Base-by-base conservation (phyloP, 1,284 basidiomycete genomes). In the Microbotryum intermedium region DNA sequence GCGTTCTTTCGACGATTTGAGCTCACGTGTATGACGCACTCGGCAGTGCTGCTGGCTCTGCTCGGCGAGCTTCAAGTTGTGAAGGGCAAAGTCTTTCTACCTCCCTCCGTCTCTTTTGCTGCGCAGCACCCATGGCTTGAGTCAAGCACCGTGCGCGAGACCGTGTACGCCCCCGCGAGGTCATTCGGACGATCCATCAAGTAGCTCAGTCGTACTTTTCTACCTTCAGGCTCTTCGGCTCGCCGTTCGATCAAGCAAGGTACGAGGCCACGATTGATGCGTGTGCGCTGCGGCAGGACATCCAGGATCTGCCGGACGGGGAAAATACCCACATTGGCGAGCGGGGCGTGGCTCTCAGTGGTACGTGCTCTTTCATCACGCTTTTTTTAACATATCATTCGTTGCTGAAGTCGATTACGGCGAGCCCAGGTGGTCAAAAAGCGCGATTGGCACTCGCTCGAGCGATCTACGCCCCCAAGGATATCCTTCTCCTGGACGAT, bases 401-500 rank as follows among this genome's bases (percentile, higher is more conserved):
- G 42, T 55, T n/a, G 2, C 23, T 56, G 46, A 16, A 25, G 16
- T 4, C 13, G n/a, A 16, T n/a, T 23, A 57, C 45, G 18, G 25
- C 54, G 34, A 11, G 34, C 20, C 42, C 59, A 50, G 71, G 71
- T 4, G 71, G 71, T 0, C 71, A 72, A n/a, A 69, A 69, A 47
- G 71, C 70, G 6, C 62, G 71, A 2, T 88, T 90, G 48, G 86
- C 90, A 0, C 80, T 94, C 11, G 93, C 93, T 29, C 85, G 94
- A 59, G 93, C 94, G 2, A 83, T 97, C 34, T 98, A 97, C 75
- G 93, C 90, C 58, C 81, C 88, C n/a, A 90, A 92, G 7, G 85
- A 39, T 2, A n/a, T 7, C 10, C 16, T 97, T 0, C 79, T 97
- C 46, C 78, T 97, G 44, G 94, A 98, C 70, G 94, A 98, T 71